Evolutionary conservation across 768 basidiomycete genomes (phyloP), one percentile per base, ranked within the genome.

Genomic region (Pleurotus ostreatus): DNA sequence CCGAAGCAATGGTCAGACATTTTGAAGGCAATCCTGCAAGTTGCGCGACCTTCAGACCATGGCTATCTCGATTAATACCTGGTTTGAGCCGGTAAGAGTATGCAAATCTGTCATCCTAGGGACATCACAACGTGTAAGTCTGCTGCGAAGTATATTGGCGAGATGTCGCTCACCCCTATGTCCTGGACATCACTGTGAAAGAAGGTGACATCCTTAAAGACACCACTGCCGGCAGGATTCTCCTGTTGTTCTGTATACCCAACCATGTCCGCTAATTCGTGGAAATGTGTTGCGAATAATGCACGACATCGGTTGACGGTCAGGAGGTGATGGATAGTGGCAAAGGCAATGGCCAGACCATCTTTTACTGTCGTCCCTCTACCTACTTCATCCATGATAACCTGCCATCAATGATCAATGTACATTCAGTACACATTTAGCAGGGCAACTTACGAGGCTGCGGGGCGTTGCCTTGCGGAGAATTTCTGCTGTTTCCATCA

Each of bases 341-440:
- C 91, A 65, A 93, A 98, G 15, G 97, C 95, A 49, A 98, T 92
- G 0, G 96, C 93, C 12, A 98, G 70, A 8, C 96, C 96, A 64
- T 97, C 95, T 58, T 84, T 84, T 6, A 94, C 85, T 0, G 94
- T 94, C 4, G 96, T 98, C 34, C 96, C 96, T 62, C 96, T 76
- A 5, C 96, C 96, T n/a, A 99, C 94, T 74, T 99, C 96, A 67
- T 99, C 96, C 92, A 99, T 95, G 60, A 99, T 95, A n/a, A 98
- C 89, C 92, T 94, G 62, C 13, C 9, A 37, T 39, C 9, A n/a
- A 44, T 40, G 12, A 37, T 16, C 48, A 15, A 9, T 22, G n/a
- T 39, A 18, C 4, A n/a, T 34, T 22, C 5, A 30, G 25, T 3
- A 22, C 25, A 11, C 23, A 25, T 25, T 9, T n/a, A n/a, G 12